Base-by-base conservation (phyloP, 75 land plant species). In the Picea sitchensis region DNA sequence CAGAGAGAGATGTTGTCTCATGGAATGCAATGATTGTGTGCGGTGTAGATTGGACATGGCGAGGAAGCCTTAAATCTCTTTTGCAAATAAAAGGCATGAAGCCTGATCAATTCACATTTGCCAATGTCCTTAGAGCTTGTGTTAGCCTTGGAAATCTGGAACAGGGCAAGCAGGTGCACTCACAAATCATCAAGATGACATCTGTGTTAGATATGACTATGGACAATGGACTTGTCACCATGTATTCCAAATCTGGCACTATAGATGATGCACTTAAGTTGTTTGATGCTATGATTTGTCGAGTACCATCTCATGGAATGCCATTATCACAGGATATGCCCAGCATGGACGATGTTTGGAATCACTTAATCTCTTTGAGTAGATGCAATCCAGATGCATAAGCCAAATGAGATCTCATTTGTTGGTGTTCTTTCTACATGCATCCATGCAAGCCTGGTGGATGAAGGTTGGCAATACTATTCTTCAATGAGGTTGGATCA, bases 81-180 rank as follows among this genome's bases (percentile, higher is more conserved):
- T n/a, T n/a, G n/a, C n/a, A n/a, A n/a, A n/a, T n/a, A n/a, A n/a
- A n/a, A n/a, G n/a, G n/a, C n/a, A n/a, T n/a, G n/a, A n/a, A n/a
- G n/a, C n/a, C n/a, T n/a, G n/a, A n/a, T n/a, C n/a, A n/a, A n/a
- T n/a, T n/a, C n/a, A n/a, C n/a, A n/a, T n/a, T n/a, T n/a, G n/a
- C n/a, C n/a, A n/a, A n/a, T n/a, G n/a, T 69, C 62, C 74, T 84
- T 36, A 72, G 76, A 5, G 80, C 83, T 5, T 81, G 82, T 38
- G 67, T 36, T 2, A 77, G 69, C 9, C 15, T 59, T 2, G 32
- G 31, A 3, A 30, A 51, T 13, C 23, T 32, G 2, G 76, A 65
- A 38, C 32, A 79, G 64, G 75, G 76, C 18, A 58, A 58, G 17
- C 77, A 83, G 38, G 14, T 83, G 2, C 85, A 83, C 68, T n/a